Base-by-base conservation (phyloP, 495 filamentous ascomycete genomes). In the Aspergillus nanangensis region DNA sequence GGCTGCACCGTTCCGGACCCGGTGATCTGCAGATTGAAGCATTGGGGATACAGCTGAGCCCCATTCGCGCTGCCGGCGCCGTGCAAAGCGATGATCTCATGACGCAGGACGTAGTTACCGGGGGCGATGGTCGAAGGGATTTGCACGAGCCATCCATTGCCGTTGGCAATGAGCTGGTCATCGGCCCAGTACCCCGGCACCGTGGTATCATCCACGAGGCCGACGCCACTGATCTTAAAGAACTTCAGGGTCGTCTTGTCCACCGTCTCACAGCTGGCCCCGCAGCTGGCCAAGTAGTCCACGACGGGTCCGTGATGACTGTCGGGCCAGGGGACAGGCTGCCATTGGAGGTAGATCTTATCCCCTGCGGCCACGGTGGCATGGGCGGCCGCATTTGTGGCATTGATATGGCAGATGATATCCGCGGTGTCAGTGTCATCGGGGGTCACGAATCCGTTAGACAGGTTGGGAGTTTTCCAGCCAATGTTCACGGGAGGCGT, bases 381-480 rank as follows among this genome's bases (percentile, higher is more conserved):
- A 44, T 61, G 59, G 37, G 60, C 57, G n/a, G 49, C 39, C 8
- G 60, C 72, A 34, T 67, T 66, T 2, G 51, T 56, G 22, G 64
- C 67, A 15, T 41, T 48, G 19, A 51, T 53, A 57, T 80, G 75
- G 62, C 77, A 80, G 62, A 76, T 71, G 42, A 79, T 72, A 43
- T 78, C 74, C 17, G 63, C 45, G 4, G 40, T 53, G 35, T 45
- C 52, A 38, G 70, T 71, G 18, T 57, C 55, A 42, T 57, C 50
- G 33, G 72, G 72, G 19, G 61, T 52, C 22, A 77, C 55, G 64
- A 73, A 78, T 43, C 75, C 75, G 49, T 77, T 75, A 58, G 74
- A 71, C 11, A 65, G 59, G 46, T 70, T 62, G 20, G 63, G 48
- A n/a, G 63, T 66, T 18, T 56, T 54, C 75, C 75, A 78, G 36